Conservation (phyloP, 352 stramenopile genomes). For the Pythium dissotocum region DNA sequence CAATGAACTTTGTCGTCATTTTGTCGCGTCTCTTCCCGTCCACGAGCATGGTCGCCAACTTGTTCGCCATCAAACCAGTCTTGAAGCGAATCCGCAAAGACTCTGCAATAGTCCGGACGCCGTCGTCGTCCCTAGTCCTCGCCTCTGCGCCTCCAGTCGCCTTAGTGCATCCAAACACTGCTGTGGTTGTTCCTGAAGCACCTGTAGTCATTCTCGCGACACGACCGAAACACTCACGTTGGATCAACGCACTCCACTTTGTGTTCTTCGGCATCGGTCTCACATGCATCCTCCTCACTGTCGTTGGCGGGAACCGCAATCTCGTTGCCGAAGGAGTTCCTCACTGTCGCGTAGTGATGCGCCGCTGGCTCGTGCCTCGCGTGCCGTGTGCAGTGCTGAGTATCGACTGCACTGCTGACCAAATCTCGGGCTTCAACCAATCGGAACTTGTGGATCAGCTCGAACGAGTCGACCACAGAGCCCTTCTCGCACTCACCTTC, state of each 20-base stretch:
- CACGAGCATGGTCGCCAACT: conserved; percentile 13
- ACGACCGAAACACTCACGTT: neutral
- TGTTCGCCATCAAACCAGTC: conserved; percentile 15
- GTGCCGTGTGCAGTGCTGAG: conserved; percentile 14
- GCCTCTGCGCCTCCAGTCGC: neutral
- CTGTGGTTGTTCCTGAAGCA: neutral
- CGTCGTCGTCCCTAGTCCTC: neutral
- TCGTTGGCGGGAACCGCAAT: neutral
- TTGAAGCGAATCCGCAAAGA: neutral
- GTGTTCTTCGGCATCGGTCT: conserved; percentile 1
- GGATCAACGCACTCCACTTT: conserved; percentile 4
- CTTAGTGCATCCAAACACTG: neutral
- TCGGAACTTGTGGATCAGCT: neutral
- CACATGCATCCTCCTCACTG: neutral
- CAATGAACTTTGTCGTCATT: neutral
- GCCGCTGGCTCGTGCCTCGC: conserved; percentile 13
- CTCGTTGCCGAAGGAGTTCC: neutral
- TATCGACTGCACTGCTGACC: neutral
- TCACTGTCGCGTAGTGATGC: conserved; percentile 9
- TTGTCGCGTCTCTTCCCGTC: conserved; percentile 6
- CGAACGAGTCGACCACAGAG: neutral
- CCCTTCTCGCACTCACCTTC: conserved; percentile 13
- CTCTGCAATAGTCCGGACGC: neutral
- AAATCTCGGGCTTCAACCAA: neutral
- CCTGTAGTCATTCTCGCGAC: neutral